Evolutionary conservation across 1,284 basidiomycete genomes (phyloP), one percentile per base, ranked within the genome.

Genomic region (Marasmius fiardii): DNA sequence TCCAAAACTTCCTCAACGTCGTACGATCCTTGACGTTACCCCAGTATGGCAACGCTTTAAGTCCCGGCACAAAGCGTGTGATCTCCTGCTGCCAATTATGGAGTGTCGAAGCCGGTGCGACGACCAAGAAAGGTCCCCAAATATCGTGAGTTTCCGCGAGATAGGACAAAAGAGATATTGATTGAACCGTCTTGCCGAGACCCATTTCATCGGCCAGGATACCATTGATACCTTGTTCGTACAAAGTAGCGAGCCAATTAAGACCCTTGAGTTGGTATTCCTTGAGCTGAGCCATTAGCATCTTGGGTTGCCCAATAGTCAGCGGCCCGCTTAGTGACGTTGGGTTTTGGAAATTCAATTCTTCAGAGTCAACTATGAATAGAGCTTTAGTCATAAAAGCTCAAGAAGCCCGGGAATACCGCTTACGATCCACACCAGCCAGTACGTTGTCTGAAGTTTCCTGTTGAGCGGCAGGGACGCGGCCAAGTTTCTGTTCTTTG

Each of bases 41-140:
- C 97, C 97, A 99, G 71, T 99, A 99, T 0, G 97, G 97, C 37
- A 99, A 71, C 1, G 95, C 93, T 72, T 98, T 99, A 60, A 99
- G 81, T 45, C 81, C 80, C 23, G 97, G 97, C 3, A 98, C 94
- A 69, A 99, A 99, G 28, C 93, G 88, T 26, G 93, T 91, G 57
- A 99, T 83, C 72, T 99, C 97, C 68, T 99, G 97, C 71, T 99
- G 96, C 97, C 97, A 99, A 68, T 99, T 99, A 74, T 99, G 97
- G 61, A 99, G 77, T 0, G 97, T 99, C 4, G 96, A 98, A 1
- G 95, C 92, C 1, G 97, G 97, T 1, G 97, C 95, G 51, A 99
- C 97, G 56, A 99, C 95, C n/a, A 99, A 82, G 80, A 99, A 99
- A 16, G 97, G 97, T 0, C 97, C 97, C 97, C 97, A 99, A 59